These are phyloP conservation scores for Linanthus parryae DNA, from an alignment of 148 eudicot species.

Conservation along the genomic window DNA sequence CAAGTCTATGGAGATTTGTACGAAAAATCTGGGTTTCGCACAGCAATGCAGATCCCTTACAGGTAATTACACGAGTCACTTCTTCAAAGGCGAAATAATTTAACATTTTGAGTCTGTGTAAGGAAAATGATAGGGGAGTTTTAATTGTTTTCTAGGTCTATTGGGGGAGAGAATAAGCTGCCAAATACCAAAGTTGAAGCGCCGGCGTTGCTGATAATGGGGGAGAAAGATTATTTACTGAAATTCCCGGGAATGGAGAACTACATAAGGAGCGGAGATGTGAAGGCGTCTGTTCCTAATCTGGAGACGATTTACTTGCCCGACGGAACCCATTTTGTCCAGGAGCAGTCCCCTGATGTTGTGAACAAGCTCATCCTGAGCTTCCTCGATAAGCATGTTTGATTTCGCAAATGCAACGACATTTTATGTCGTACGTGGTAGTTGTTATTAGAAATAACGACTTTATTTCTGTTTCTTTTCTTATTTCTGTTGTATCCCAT, in stretches of 20 bases:
- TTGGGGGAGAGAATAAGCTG: not conserved
- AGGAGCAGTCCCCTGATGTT: slow-evolving; percentile 29
- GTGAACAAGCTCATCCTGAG: slow-evolving; percentile 19
- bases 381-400: slow-evolving; percentile 20
- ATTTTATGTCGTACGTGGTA: no score
- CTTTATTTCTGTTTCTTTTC: no score
- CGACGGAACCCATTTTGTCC: slow-evolving; percentile 33
- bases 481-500: no score
- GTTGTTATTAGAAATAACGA: no score
- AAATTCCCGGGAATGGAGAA: slow-evolving; percentile 30
- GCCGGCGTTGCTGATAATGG: slow-evolving; percentile 28
- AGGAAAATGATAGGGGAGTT: no score
- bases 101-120: no score
- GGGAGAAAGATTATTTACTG: slow-evolving; percentile 23
- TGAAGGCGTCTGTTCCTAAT: slow-evolving; percentile 19
- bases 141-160: no score
- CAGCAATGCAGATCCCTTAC: slow-evolving; percentile 56
- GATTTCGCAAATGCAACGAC: no score
- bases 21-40: slow-evolving; percentile 52
- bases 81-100: no score
- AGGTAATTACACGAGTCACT: no score
- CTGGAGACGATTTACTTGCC: slow-evolving; percentile 26
- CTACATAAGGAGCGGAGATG: slow-evolving; percentile 19
- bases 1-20: slow-evolving; percentile 39
- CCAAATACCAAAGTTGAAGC: slow-evolving; percentile 18